A percentile compares a stretch with the other conserved stretches of the same genome.
Conservation (phyloP, 2,329 filamentous ascomycete genomes). For the Neonectria neomacrospora region DNA sequence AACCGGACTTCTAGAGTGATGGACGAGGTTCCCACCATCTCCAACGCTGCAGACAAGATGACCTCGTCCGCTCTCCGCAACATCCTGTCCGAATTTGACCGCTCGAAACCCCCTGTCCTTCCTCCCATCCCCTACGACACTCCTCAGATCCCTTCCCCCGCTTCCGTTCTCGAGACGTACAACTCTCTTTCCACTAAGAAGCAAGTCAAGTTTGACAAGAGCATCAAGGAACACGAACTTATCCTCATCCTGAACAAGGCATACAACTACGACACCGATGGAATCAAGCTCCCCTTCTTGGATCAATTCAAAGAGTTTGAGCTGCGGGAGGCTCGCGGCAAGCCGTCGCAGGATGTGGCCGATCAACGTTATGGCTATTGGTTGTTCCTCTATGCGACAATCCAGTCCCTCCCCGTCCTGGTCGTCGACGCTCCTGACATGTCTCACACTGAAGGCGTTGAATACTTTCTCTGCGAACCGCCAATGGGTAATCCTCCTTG, state of each 20-base stretch:
- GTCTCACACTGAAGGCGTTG: constrained; percentile 75
- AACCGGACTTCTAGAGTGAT: constrained; percentile 81
- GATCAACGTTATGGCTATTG: constrained; percentile 81
- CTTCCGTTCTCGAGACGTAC: constrained; percentile 72
- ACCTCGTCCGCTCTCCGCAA: constrained; percentile 77
- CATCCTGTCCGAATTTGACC: constrained; percentile 88
- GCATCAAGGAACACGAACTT: constrained; percentile 82
- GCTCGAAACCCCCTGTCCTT: constrained; percentile 86
- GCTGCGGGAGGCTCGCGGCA: constrained; percentile 71
- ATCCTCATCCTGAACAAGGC: constrained; percentile 80
- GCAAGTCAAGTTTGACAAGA: constrained; percentile 76
- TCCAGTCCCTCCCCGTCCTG: constrained; percentile 82
- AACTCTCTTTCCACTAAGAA: constrained; percentile 75
- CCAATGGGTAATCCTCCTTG: constrained; percentile 79
- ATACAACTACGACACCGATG: constrained; percentile 80
- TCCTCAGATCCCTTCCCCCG: constrained; percentile 79
- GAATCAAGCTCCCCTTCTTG: constrained; percentile 70
- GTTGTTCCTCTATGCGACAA: constrained; percentile 82
- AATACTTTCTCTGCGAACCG: constrained; percentile 84
- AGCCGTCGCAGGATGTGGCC: constrained; percentile 71
- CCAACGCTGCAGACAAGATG: constrained; percentile 68
- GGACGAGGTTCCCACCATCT: constrained; percentile 70
- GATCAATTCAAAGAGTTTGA: constrained; percentile 78
- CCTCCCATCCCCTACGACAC: constrained; percentile 92
- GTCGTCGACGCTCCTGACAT: constrained; percentile 80